Evolutionary conservation across 176 grass and related monocot genomes (phyloP).

Genomic region (Bothriochloa decipiens): DNA sequence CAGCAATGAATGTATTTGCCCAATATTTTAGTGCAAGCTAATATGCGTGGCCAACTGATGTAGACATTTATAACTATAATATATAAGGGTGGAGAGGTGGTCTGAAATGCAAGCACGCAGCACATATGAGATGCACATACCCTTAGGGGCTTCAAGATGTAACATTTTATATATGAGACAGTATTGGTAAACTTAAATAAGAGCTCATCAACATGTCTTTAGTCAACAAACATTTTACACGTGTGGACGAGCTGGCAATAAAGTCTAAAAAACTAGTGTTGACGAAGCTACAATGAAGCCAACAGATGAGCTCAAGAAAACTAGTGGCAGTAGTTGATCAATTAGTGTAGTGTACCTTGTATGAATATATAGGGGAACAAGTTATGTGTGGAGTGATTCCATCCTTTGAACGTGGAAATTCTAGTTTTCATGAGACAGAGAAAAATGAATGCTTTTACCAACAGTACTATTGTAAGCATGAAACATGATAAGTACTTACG

Average conservation of each 20-base stretch:
- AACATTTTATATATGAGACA: neutral
- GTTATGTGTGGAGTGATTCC: neutral
- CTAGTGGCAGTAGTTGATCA: neutral
- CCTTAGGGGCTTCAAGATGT: neutral
- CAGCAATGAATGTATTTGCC: neutral
- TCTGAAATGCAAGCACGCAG: neutral
- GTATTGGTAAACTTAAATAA: neutral
- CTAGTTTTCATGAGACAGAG: no score
- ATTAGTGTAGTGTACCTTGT: neutral
- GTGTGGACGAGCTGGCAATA: neutral
- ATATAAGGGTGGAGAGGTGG: neutral
- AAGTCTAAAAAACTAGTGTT: neutral
- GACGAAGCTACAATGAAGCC: neutral
- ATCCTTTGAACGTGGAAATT: no score
- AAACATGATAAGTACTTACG: no score
- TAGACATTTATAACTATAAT: neutral
- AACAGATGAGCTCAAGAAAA: neutral
- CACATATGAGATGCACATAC: neutral
- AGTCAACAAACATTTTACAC: neutral
- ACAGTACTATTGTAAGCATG: no score
- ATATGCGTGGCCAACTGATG: neutral
- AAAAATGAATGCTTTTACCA: no score
- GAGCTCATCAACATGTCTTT: neutral
- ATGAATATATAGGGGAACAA: neutral
- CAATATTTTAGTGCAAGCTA: neutral